phyloP scores from a whole-genome alignment of 1,284 basidiomycete genomes.

The Phellopilus nigrolimitatus region DNA sequence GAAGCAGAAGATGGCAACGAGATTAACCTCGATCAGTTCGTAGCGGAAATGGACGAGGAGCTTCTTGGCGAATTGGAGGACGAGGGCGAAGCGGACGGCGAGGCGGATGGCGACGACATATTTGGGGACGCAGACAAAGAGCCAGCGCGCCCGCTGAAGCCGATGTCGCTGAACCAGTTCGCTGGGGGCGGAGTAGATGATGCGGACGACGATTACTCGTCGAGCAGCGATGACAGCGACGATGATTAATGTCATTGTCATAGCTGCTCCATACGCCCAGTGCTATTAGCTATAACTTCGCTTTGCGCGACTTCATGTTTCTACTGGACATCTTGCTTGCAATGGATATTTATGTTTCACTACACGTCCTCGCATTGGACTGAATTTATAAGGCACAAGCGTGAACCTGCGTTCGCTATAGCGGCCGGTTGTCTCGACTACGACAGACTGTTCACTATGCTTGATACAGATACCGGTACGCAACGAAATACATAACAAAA shows the following conservation, averaged over 20 bases:
- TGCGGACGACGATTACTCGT: conserved; percentile 47
- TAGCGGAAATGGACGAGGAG: conserved; percentile 42
- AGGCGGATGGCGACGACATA: conserved; percentile 32
- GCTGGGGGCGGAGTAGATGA: conserved; percentile 42
- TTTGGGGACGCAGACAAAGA: conserved; percentile 30
- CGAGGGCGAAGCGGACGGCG: conserved; percentile 17
- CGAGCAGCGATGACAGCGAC: conserved; percentile 61
- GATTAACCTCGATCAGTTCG: conserved; percentile 33
- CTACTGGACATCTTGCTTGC: no score
- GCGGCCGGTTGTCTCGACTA: neutral
- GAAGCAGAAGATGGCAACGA: conserved; percentile 30
- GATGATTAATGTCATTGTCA: conserved; percentile 41
- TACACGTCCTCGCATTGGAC: neutral
- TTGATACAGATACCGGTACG: no score
- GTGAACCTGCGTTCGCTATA: neutral
- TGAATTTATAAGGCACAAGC: neutral
- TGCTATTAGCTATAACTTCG: no score
- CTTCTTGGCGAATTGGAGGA: conserved; percentile 28
- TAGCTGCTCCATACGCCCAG: neutral
- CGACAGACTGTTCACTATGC: neutral
- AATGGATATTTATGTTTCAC: no score
- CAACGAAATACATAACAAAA: no score
- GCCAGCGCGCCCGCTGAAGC: conserved; percentile 27
- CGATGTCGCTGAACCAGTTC: conserved; percentile 51
- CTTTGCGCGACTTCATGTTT: no score